These are phyloP conservation scores for Huntiella omanensis DNA, from an alignment of 2,329 filamentous ascomycete genomes.

Conservation along the genomic window DNA sequence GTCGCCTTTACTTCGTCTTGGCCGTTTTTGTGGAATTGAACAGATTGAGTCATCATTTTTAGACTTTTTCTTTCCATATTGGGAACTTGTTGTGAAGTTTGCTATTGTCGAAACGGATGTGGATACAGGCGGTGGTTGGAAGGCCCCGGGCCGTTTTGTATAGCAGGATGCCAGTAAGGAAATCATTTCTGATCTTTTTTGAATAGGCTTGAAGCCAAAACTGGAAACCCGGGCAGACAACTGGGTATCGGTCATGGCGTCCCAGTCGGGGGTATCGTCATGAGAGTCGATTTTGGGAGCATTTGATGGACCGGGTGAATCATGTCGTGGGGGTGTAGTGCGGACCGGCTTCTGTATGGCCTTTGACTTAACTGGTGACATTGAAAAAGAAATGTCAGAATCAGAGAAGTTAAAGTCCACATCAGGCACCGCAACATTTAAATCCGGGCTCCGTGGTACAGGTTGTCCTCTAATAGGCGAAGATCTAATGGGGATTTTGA, in stretches of 20 bases:
- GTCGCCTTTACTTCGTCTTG: not conserved
- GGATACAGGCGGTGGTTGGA: not conserved
- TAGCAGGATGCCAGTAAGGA: conserved; percentile 52
- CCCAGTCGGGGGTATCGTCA: no score
- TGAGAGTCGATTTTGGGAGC: no score
- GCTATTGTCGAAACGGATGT: not conserved
- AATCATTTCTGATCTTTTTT: conserved; percentile 50
- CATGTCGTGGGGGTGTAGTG: no score
- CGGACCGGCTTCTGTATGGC: not conserved
- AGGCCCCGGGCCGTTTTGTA: conserved; percentile 29
- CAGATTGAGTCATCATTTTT: not conserved
- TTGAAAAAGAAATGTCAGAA: not conserved
- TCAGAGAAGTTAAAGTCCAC: conserved; percentile 2
- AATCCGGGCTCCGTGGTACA: not conserved
- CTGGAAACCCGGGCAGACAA: conserved; percentile 40
- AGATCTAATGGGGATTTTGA: conserved; percentile 4
- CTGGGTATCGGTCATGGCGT: conserved; percentile 38
- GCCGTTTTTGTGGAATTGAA: not conserved
- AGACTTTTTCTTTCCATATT: not conserved
- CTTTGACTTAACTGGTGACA: not conserved
- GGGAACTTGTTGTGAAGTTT: conserved; percentile 2
- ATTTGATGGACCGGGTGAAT: no score
- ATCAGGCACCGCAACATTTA: not conserved
- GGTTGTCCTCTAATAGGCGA: conserved; percentile 2
- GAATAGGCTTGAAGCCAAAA: conserved; percentile 57